Percentiles rank a stretch among this genome's conserved stretches.
Evolutionary conservation across 2,329 filamentous ascomycete genomes (phyloP).

Genomic region (Botrytis aclada): DNA sequence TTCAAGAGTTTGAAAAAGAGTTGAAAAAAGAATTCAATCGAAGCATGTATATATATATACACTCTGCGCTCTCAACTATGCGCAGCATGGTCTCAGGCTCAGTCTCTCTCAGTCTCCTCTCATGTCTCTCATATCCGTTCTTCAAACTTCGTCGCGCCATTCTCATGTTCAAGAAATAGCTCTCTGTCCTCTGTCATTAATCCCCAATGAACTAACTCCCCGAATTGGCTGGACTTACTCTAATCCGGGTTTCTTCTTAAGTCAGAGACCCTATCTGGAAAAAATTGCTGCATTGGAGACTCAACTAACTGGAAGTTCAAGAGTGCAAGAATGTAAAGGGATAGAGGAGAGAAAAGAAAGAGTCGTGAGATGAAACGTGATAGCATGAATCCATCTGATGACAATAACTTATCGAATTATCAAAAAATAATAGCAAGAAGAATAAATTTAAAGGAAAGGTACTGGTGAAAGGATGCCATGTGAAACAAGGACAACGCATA

Average conservation of each 20-base stretch:
- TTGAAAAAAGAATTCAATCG: rapidly evolving
- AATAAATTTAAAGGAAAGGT: neutral
- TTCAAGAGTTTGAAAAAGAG: neutral
- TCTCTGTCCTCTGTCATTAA: neutral
- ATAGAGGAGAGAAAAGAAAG: rapidly evolving
- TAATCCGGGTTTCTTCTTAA: rapidly evolving
- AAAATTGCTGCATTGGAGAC: no score
- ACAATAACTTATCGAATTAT: neutral
- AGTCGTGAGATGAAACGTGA: neutral
- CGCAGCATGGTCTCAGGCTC: neutral
- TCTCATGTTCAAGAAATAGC: neutral
- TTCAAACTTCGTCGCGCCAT: neutral
- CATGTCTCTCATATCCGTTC: no score
- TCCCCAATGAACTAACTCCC: neutral
- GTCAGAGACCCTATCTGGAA: no score
- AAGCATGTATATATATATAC: neutral
- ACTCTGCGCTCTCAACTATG: neutral
- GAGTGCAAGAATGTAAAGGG: neutral
- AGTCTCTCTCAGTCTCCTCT: neutral
- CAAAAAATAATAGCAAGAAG: rapidly evolving
- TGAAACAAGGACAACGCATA: neutral
- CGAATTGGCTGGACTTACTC: neutral
- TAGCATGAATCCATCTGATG: neutral
- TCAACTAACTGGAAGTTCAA: no score
- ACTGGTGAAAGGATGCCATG: neutral